phyloP scores from a whole-genome alignment of 2,329 filamentous ascomycete genomes.

The Aspergillus persii region DNA sequence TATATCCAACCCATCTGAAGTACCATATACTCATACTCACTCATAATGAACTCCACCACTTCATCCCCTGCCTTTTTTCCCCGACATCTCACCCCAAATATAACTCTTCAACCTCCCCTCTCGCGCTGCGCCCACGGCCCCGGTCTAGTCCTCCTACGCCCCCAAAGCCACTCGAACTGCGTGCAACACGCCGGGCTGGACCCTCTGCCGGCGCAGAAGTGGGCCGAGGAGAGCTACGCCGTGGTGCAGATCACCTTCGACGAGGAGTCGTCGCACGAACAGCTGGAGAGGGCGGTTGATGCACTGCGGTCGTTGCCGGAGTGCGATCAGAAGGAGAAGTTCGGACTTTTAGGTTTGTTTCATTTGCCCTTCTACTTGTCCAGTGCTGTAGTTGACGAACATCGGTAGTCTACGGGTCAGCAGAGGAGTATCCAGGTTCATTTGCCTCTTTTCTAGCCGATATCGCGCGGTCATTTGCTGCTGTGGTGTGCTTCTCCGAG shows the following conservation, averaged over 20 bases:
- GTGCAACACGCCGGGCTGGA: conserved; percentile 42
- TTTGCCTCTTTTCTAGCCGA: conserved; percentile 13
- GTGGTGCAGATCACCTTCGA: conserved; percentile 53
- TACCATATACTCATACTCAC: background rate
- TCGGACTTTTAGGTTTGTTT: conserved; percentile 23
- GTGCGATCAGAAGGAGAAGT: conserved; percentile 22
- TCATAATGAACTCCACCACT: background rate
- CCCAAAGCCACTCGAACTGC: conserved; percentile 27
- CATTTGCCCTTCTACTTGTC: background rate
- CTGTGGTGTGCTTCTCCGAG: conserved; percentile 19
- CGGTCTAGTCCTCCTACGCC: conserved; percentile 47
- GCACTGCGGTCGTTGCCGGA: conserved; percentile 19
- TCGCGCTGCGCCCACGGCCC: conserved; percentile 51
- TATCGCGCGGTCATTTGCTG: conserved; percentile 5
- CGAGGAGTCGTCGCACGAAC: conserved; percentile 15
- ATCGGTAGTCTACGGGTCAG: conserved; percentile 25
- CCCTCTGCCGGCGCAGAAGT: conserved; percentile 61
- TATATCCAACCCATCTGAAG: too few relatives aligned
- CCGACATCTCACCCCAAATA: background rate
- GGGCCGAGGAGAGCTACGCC: conserved; percentile 68
- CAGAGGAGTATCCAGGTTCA: conserved; percentile 18
- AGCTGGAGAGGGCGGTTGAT: conserved; percentile 12
- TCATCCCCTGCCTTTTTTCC: background rate
- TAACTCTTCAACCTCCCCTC: conserved; percentile 41
- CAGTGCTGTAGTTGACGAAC: background rate